Evolutionary conservation across 2,329 filamentous ascomycete genomes (phyloP).

Genomic region (Grosmannia clavigera): DNA sequence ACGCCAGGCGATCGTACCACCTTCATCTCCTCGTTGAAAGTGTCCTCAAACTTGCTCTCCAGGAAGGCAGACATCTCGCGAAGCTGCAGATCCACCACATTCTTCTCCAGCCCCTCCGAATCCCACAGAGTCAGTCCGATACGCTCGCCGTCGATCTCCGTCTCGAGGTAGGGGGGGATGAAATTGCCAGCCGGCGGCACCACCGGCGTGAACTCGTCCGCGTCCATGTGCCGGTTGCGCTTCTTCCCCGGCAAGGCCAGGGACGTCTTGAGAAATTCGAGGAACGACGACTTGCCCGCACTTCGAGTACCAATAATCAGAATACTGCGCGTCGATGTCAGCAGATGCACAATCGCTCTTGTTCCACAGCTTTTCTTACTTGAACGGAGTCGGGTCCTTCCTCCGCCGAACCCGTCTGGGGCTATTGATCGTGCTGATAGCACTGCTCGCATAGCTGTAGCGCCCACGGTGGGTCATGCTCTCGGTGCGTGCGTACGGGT

Average conservation of each 20-base stretch:
- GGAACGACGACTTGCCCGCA: slow-evolving; percentile 90
- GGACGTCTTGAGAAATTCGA: slow-evolving; percentile 85
- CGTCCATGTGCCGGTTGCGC: slow-evolving; percentile 41
- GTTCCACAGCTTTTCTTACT: slow-evolving; percentile 50
- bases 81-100: slow-evolving; percentile 85
- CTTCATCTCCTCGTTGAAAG: slow-evolving; percentile 94
- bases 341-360: not conserved
- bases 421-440: slow-evolving; percentile 83
- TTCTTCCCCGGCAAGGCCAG: slow-evolving; percentile 75
- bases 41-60: slow-evolving; percentile 97
- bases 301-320: slow-evolving; percentile 79
- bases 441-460: slow-evolving; percentile 91
- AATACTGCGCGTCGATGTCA: slow-evolving; percentile 43
- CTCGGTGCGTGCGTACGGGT: slow-evolving; percentile 73
- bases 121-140: slow-evolving; percentile 94
- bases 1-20: slow-evolving; percentile 85
- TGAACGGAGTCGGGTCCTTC: slow-evolving; percentile 96
- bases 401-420: slow-evolving; percentile 82
- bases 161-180: slow-evolving; percentile 81
- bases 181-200: slow-evolving; percentile 55
- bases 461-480: slow-evolving; percentile 96
- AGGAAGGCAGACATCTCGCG: slow-evolving; percentile 85
- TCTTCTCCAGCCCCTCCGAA: slow-evolving; percentile 88
- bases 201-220: slow-evolving; percentile 44
- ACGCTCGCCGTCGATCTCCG: slow-evolving; percentile 84